Percentiles rank a stretch among this genome's conserved stretches.
phyloP scores from a whole-genome alignment of 1,284 basidiomycete species.

The Mixia osmundae region DNA sequence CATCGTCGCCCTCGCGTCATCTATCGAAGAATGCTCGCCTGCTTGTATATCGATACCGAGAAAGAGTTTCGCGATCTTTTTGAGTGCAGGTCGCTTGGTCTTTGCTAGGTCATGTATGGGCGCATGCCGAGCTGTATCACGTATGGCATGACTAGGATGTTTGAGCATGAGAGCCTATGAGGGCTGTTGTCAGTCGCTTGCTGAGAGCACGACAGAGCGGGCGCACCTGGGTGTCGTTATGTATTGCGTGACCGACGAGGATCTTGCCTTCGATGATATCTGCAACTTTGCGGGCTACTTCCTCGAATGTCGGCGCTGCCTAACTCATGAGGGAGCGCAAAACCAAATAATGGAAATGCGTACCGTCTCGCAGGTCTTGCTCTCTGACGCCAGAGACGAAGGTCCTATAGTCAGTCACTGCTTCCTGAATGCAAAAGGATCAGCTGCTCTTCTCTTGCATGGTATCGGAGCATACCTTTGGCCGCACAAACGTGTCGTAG shows the following conservation, averaged over 20 bases:
- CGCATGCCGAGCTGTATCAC: constrained; percentile 54
- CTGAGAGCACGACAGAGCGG: neutral
- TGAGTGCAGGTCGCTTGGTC: constrained; percentile 44
- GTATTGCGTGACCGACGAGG: constrained; percentile 78
- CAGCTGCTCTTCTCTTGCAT: too few relatives aligned
- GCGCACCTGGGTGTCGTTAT: constrained; percentile 66
- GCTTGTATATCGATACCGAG: constrained; percentile 62
- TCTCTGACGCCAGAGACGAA: constrained; percentile 68
- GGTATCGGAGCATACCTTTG: too few relatives aligned
- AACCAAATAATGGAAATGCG: constrained; percentile 10
- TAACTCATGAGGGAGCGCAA: neutral
- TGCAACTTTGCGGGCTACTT: constrained; percentile 58
- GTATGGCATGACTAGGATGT: constrained; percentile 49
- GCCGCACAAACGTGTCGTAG: constrained; percentile 67
- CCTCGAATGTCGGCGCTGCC: constrained; percentile 48
- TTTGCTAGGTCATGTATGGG: constrained; percentile 30
- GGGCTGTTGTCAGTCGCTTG: neutral
- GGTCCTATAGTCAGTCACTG: constrained; percentile 82
- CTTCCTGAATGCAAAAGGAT: too few relatives aligned
- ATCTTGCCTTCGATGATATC: constrained; percentile 54
- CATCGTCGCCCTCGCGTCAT: constrained; percentile 88
- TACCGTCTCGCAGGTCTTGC: constrained; percentile 46
- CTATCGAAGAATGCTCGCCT: constrained; percentile 72
- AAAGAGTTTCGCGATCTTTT: constrained; percentile 58
- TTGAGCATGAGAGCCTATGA: constrained; percentile 60